Conservation (phyloP, 2,329 filamentous ascomycete genomes). For the Aureobasidium musti region DNA sequence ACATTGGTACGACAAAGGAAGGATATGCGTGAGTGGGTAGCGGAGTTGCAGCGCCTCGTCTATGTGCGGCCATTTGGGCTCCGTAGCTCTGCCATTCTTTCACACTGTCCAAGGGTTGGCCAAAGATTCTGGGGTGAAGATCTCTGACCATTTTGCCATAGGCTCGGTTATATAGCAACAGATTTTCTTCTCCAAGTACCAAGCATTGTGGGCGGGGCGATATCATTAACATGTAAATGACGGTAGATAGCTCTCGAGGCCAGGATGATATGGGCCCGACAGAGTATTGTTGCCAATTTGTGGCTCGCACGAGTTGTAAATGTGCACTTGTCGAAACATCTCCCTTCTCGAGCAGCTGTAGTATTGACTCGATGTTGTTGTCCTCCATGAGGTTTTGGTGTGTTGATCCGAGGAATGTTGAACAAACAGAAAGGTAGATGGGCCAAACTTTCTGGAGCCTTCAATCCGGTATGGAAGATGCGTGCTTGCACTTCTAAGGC, state of each 20-base stretch:
- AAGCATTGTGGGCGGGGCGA: constrained; percentile 5
- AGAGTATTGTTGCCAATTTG: constrained; percentile 1
- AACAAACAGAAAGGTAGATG: background rate
- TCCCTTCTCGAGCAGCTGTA: constrained; percentile 12
- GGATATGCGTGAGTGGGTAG: background rate
- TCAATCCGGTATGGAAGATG: background rate
- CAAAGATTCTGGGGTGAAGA: constrained; percentile 5
- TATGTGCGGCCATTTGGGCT: background rate
- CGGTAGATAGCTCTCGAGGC: constrained; percentile 4
- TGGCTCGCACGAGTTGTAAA: background rate
- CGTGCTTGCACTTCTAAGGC: background rate
- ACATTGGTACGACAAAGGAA: constrained; percentile 15
- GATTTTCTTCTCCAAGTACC: background rate
- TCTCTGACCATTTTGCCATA: constrained; percentile 5
- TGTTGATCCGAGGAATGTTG: background rate
- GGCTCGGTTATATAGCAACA: constrained; percentile 7
- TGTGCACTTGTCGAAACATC: background rate
- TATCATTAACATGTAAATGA: background rate
- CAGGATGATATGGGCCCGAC: constrained; percentile 4
- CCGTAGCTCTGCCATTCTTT: background rate
- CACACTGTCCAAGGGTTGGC: background rate
- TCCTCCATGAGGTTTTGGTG: background rate
- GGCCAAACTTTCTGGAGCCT: background rate
- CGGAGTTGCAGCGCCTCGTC: background rate
- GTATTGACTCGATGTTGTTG: background rate